These are phyloP conservation scores for Saururus chinensis DNA, from an alignment of 164 flowering plant genomes.

Conservation along the genomic window DNA sequence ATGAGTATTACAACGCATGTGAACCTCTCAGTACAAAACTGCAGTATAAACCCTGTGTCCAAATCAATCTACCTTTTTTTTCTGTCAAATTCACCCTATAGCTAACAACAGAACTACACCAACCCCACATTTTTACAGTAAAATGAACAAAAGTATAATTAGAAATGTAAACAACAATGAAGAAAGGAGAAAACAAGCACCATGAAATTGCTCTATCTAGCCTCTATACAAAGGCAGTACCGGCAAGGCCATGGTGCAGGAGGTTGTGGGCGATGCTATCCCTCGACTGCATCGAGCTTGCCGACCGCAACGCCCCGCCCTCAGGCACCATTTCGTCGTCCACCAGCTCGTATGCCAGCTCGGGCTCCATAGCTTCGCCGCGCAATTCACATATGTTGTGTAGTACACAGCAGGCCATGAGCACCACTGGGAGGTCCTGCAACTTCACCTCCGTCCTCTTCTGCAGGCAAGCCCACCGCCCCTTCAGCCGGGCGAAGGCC, in stretches of 20 bases:
- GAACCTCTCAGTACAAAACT: no score
- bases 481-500: conserved; percentile 54
- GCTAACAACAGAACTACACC: no score
- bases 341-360: conserved; percentile 29
- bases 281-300: conserved; percentile 33
- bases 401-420: conserved; percentile 78
- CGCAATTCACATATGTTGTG: conserved; percentile 75
- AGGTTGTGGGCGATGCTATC: conserved; percentile 72
- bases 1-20: no score
- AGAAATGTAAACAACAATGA: no score
- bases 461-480: conserved; percentile 75
- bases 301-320: conserved; percentile 26
- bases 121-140: no score
- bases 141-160: no score
- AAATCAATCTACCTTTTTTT: no score
- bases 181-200: no score
- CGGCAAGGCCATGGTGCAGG: conserved; percentile 62
- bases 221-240: conserved; percentile 32
- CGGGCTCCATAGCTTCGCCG: conserved; percentile 43
- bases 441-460: conserved; percentile 79
- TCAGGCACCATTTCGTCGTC: conserved; percentile 64
- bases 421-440: conserved; percentile 67
- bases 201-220: no score
- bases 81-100: no score
- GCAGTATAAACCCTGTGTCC: no score